Percentiles rank a stretch among this genome's conserved stretches.
Conservation (phyloP, 495 filamentous ascomycete genomes). For the Xylaria acuta region DNA sequence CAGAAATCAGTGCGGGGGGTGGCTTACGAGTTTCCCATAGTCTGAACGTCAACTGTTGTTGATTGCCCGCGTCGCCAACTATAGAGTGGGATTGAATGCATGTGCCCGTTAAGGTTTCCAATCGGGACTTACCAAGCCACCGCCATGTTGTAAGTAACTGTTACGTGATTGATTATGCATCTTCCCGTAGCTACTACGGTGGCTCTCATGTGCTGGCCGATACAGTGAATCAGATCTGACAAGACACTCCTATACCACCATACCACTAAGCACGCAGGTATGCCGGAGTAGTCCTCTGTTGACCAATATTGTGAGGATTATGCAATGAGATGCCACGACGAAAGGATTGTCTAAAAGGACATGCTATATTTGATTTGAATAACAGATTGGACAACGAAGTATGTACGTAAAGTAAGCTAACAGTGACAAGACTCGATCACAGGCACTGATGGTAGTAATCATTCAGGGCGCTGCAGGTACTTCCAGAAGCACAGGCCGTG, state of each 20-base stretch:
- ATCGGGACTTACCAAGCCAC: not conserved
- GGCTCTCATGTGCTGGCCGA: no score
- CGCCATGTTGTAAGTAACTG: not conserved
- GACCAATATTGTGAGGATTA: not conserved
- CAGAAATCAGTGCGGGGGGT: not conserved
- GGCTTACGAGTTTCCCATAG: not conserved
- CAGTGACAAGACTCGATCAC: constrained; percentile 9
- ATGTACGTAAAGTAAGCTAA: constrained; percentile 9
- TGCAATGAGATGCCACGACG: not conserved
- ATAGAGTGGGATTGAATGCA: not conserved
- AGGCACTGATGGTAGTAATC: constrained; percentile 57
- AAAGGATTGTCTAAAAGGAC: not conserved
- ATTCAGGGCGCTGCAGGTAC: constrained; percentile 53
- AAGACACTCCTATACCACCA: no score
- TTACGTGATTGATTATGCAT: not conserved
- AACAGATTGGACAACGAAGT: not conserved
- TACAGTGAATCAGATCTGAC: not conserved
- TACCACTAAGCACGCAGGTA: no score
- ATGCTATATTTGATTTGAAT: not conserved
- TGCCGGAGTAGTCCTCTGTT: not conserved
- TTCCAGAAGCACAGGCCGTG: constrained; percentile 49
- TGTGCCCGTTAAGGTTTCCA: not conserved
- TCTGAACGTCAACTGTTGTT: not conserved
- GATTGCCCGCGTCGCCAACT: not conserved
- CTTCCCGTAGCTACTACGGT: not conserved